A percentile compares a stretch with the other conserved stretches of the same genome.
phyloP scores from a whole-genome alignment of 352 stramenopile genomes.

The Aphanomyces stellatus region DNA sequence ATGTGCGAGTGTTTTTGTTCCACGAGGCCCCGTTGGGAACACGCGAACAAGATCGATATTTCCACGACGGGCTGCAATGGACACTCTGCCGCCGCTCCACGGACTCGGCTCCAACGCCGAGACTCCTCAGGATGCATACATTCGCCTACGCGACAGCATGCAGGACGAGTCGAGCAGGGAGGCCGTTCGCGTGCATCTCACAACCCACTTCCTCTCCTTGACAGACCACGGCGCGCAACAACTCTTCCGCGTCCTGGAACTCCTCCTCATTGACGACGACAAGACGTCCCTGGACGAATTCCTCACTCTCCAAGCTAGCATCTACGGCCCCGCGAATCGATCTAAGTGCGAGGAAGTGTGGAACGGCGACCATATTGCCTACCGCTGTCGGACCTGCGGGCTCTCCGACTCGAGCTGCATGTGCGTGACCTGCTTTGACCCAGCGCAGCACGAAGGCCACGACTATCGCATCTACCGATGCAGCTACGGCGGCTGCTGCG shows the following conservation, averaged over 20 bases:
- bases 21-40: neutral
- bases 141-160: neutral
- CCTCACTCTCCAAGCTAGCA: neutral
- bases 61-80: neutral
- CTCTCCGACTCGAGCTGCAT: conserved; percentile 84
- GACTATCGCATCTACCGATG: conserved; percentile 78
- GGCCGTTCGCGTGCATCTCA: neutral
- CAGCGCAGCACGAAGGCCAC: conserved; percentile 65
- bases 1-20: too few relatives aligned
- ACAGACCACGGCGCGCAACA: neutral
- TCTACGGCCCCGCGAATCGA: conserved; percentile 56
- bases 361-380: conserved; percentile 82
- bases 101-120: neutral
- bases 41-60: neutral
- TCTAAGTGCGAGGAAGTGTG: conserved; percentile 83
- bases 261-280: neutral
- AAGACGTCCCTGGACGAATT: neutral
- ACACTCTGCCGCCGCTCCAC: neutral
- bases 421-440: conserved; percentile 74
- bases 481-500: conserved; percentile 68
- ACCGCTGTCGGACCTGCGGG: conserved; percentile 69
- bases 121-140: neutral
- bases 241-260: neutral
- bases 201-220: neutral
- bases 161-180: neutral